These are phyloP conservation scores for Leucosporidium scottii DNA, from an alignment of 768 basidiomycete species.

Conservation along the genomic window DNA sequence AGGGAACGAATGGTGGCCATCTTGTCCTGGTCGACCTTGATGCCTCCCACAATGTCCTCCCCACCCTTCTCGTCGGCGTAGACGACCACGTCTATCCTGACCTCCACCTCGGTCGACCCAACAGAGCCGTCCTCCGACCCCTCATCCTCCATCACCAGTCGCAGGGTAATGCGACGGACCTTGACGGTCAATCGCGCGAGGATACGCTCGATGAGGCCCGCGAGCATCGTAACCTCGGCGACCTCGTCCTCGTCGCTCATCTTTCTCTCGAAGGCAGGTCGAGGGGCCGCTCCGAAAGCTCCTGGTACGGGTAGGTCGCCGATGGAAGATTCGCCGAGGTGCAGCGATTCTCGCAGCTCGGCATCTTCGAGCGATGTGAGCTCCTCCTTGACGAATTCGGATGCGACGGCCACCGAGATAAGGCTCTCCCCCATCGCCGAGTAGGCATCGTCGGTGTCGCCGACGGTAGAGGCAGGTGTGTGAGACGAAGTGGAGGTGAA, in stretches of 20 bases:
- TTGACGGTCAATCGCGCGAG: constrained; percentile 41
- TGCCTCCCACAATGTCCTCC: not conserved
- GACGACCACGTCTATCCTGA: constrained; percentile 6
- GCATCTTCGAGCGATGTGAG: constrained; percentile 65
- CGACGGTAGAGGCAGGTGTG: not conserved
- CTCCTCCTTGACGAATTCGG: constrained; percentile 79
- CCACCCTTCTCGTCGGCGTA: constrained; percentile 10
- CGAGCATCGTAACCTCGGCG: constrained; percentile 40
- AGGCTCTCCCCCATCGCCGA: constrained; percentile 42
- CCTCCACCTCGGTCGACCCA: constrained; percentile 4
- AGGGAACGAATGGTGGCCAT: not conserved
- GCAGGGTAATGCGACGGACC: constrained; percentile 36
- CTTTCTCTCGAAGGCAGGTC: not conserved
- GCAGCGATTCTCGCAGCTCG: constrained; percentile 62
- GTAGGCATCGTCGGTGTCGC: constrained; percentile 30
- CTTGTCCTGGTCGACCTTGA: not conserved
- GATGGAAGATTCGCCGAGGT: constrained; percentile 46
- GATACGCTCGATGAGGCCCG: constrained; percentile 42
- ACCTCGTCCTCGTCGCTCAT: not conserved
- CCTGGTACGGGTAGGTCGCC: constrained; percentile 39
- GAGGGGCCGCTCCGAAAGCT: constrained; percentile 7
- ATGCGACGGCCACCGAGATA: constrained; percentile 58
- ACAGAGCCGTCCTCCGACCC: not conserved
- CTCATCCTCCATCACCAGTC: constrained; percentile 24
- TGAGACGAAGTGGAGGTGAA: constrained; percentile 10